These are phyloP conservation scores for Fusarium subtropicale DNA, from an alignment of 2,329 filamentous ascomycete species.

Conservation along the genomic window DNA sequence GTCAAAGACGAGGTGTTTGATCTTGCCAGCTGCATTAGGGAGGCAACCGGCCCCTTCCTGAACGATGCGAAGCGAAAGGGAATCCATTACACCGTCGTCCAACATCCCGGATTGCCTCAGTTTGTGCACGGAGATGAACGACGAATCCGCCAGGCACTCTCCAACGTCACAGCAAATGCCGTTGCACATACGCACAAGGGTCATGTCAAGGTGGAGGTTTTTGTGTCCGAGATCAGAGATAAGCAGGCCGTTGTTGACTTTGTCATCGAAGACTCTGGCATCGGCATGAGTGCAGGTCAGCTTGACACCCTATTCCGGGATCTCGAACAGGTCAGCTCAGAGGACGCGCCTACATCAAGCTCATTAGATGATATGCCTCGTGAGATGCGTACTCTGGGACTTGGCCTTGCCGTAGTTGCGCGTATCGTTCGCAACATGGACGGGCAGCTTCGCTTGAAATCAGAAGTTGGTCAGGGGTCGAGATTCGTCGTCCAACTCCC, in stretches of 20 bases:
- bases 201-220: constrained; percentile 76
- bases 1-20: constrained; percentile 86
- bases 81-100: constrained; percentile 74
- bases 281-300: constrained; percentile 74
- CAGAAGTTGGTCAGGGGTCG: constrained; percentile 83
- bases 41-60: constrained; percentile 80
- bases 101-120: constrained; percentile 75
- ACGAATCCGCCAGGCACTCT: constrained; percentile 82
- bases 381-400: constrained; percentile 69
- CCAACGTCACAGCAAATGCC: constrained; percentile 87
- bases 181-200: constrained; percentile 80
- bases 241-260: constrained; percentile 77
- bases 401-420: constrained; percentile 90
- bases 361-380: constrained; percentile 46
- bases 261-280: constrained; percentile 79
- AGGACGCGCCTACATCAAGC: constrained; percentile 50
- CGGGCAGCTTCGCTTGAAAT: constrained; percentile 85
- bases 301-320: constrained; percentile 69
- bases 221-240: constrained; percentile 66
- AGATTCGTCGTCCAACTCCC: constrained; percentile 84
- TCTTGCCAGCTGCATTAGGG: constrained; percentile 75
- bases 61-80: constrained; percentile 81
- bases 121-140: constrained; percentile 82
- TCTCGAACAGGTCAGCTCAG: constrained; percentile 67
- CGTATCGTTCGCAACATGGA: constrained; percentile 91